These are phyloP conservation scores for Phytophthora quininea DNA, from an alignment of 352 stramenopile genomes.

Conservation along the genomic window DNA sequence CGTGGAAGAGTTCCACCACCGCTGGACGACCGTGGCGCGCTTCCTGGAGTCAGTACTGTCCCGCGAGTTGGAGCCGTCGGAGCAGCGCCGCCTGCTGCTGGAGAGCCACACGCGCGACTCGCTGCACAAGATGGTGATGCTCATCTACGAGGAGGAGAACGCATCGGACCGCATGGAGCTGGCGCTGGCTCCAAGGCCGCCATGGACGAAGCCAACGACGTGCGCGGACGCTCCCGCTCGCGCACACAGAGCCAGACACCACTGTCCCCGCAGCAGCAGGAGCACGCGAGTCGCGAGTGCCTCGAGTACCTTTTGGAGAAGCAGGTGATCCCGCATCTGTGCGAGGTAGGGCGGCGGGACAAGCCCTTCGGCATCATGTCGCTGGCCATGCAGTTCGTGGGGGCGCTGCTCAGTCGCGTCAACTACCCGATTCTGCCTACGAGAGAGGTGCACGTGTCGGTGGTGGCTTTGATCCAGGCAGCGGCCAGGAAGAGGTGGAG, in stretches of 20 bases:
- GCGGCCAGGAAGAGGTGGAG: constrained; percentile 83
- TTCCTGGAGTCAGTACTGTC: constrained; percentile 79
- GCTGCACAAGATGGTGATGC: constrained; percentile 84
- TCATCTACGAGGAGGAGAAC: constrained; percentile 88
- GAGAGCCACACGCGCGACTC: constrained; percentile 85
- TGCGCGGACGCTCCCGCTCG: constrained; percentile 13
- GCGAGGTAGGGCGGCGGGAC: constrained; percentile 72
- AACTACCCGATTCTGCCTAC: constrained; percentile 86
- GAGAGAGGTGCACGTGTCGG: constrained; percentile 78
- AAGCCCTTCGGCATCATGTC: constrained; percentile 86
- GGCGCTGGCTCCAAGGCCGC: constrained; percentile 43
- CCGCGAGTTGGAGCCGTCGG: constrained; percentile 63
- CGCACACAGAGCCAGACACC: constrained; percentile 28
- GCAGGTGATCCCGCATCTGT: constrained; percentile 84
- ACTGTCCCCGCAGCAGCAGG: constrained; percentile 22
- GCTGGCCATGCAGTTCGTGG: constrained; percentile 84
- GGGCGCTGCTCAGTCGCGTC: constrained; percentile 76
- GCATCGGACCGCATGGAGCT: constrained; percentile 74
- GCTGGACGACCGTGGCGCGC: constrained; percentile 76
- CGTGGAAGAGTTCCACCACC: constrained; percentile 87
- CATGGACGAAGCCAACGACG: constrained; percentile 27
- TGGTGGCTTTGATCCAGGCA: constrained; percentile 81
- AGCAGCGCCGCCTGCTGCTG: constrained; percentile 79
- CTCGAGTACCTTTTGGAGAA: constrained; percentile 86
- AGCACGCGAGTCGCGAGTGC: constrained; percentile 62